Evolutionary conservation across 2,329 filamentous ascomycete genomes (phyloP).

Genomic region (Aspergillus fischeri): DNA sequence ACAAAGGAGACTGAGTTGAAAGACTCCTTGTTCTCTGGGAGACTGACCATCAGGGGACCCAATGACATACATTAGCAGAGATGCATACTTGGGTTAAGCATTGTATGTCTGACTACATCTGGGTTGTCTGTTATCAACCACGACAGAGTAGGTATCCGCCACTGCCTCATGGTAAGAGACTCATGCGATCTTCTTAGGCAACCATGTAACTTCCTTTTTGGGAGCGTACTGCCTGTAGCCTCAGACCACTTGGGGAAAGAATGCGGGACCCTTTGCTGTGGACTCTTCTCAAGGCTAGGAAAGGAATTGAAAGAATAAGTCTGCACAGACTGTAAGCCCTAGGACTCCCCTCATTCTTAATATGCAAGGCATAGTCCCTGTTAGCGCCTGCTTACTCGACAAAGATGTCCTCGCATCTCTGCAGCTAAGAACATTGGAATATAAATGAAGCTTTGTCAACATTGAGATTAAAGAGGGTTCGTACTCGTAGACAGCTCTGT

Average conservation of each 20-base stretch:
- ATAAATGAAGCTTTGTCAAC: neutral
- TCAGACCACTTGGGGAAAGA: neutral
- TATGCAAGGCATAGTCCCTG: neutral
- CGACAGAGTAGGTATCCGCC: no score
- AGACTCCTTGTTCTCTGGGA: neutral
- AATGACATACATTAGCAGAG: neutral
- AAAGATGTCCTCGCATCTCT: neutral
- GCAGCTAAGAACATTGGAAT: neutral
- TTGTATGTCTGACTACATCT: neutral
- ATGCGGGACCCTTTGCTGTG: neutral
- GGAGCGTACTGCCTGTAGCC: no score
- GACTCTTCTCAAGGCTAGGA: neutral
- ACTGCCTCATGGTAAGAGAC: neutral
- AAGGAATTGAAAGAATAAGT: neutral
- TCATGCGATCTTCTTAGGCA: neutral
- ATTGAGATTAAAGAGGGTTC: neutral
- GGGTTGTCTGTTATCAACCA: no score
- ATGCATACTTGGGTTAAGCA: neutral
- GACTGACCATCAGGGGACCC: neutral
- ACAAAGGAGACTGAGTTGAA: neutral
- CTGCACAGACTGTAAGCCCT: neutral
- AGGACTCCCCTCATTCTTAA: neutral
- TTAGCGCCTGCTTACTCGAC: neutral
- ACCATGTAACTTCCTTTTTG: neutral
- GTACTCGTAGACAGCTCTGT: neutral